A percentile compares a stretch with the other conserved stretches of the same genome.
Evolutionary conservation across 2,329 filamentous ascomycete genomes (phyloP).

Genomic region (Neophaeococcomyces aloes): DNA sequence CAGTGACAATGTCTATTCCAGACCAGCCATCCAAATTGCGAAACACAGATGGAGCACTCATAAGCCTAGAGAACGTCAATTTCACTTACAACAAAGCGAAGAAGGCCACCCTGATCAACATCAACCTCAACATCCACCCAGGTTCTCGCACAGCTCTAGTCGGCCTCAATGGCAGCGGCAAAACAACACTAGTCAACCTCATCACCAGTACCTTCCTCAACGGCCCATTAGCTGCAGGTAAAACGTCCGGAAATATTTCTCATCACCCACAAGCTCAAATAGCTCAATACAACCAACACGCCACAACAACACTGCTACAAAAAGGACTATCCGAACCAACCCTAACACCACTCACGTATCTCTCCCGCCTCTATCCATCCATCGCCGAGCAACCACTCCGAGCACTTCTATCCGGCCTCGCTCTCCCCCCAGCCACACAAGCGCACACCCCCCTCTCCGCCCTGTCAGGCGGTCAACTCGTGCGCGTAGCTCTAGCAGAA

Average conservation of each 20-base stretch:
- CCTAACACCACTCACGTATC: constrained; percentile 1
- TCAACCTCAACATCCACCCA: constrained; percentile 59
- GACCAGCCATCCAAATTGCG: constrained; percentile 46
- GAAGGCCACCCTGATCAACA: constrained; percentile 46
- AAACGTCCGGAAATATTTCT: constrained; percentile 46
- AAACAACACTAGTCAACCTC: constrained; percentile 65
- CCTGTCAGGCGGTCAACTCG: constrained; percentile 70
- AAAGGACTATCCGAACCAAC: neutral
- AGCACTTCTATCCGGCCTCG: constrained; percentile 56
- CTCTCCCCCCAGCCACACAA: constrained; percentile 57
- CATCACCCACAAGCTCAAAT: constrained; percentile 59
- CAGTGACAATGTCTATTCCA: constrained; percentile 13
- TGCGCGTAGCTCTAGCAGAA: constrained; percentile 54
- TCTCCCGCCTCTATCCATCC: constrained; percentile 10
- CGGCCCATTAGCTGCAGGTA: constrained; percentile 34
- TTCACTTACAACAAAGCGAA: constrained; percentile 50
- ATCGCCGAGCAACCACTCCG: constrained; percentile 59
- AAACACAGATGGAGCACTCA: constrained; percentile 62
- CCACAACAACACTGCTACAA: constrained; percentile 1
- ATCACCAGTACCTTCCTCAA: constrained; percentile 32
- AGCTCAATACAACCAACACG: constrained; percentile 72
- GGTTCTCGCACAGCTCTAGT: constrained; percentile 66
- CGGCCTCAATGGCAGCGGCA: constrained; percentile 71
- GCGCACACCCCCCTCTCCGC: constrained; percentile 63
- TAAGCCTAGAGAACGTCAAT: constrained; percentile 58